Conservation (phyloP, 1,284 basidiomycete genomes). For the Sanguinoderma infundibulare region DNA sequence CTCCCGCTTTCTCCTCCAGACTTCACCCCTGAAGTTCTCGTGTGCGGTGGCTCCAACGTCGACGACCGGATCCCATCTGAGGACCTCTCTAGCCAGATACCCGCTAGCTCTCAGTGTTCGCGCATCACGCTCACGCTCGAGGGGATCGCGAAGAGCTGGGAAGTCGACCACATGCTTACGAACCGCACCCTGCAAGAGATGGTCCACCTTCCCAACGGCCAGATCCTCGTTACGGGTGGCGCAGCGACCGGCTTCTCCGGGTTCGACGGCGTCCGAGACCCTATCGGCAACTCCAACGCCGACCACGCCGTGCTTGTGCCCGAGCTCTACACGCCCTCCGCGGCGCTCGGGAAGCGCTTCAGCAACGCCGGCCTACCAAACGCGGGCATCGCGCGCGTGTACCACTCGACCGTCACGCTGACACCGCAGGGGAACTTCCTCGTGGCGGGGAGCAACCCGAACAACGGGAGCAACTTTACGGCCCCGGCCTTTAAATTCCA, state of each 20-base stretch:
- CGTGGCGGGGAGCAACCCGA: no score
- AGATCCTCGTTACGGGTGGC: conserved; percentile 54
- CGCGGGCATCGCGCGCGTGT: conserved; percentile 48
- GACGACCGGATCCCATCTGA: conserved; percentile 36
- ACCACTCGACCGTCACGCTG: conserved; percentile 47
- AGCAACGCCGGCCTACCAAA: conserved; percentile 48
- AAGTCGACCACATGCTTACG: conserved; percentile 34
- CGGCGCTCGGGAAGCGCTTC: conserved; percentile 50
- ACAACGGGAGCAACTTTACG: conserved; percentile 50
- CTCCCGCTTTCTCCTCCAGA: conserved; percentile 53
- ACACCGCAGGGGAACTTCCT: conserved; percentile 48
- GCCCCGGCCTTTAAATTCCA: conserved; percentile 28
- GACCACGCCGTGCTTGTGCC: conserved; percentile 50
- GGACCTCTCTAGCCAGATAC: conserved; percentile 42
- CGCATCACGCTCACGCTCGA: conserved; percentile 28
- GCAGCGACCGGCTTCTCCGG: conserved; percentile 51
- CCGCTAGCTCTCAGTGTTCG: conserved; percentile 48
- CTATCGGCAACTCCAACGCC: no score
- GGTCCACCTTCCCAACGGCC: conserved; percentile 56
- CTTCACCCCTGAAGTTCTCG: conserved; percentile 53
- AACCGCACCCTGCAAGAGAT: conserved; percentile 51
- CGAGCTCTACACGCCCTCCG: conserved; percentile 53
- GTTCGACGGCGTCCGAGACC: conserved; percentile 34
- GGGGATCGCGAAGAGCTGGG: conserved; percentile 30
- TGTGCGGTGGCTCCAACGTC: conserved; percentile 48